Percentiles rank a stretch among this genome's conserved stretches.
Evolutionary conservation across 2,329 filamentous ascomycete species (phyloP).

Genomic region (Paecilomyces sp.): DNA sequence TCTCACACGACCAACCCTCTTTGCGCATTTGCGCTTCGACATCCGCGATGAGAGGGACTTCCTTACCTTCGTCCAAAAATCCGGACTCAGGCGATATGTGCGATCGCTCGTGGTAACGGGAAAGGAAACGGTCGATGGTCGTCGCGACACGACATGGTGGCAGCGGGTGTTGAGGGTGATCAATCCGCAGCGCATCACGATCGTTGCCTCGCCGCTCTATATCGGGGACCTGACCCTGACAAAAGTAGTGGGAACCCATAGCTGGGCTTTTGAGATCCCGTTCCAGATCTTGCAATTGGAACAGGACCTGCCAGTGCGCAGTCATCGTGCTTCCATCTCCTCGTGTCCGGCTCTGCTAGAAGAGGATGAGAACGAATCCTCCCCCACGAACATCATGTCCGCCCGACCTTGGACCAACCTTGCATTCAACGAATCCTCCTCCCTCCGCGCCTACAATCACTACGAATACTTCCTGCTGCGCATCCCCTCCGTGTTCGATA

Average conservation of each 20-base stretch:
- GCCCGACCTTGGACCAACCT: slow-evolving; percentile 59
- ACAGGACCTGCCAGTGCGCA: slow-evolving; percentile 8
- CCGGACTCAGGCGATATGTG: slow-evolving; percentile 32
- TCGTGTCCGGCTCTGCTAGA: slow-evolving; percentile 14
- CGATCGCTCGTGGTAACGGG: slow-evolving; percentile 42
- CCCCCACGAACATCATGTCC: slow-evolving; percentile 41
- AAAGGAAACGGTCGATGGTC: slow-evolving; percentile 33
- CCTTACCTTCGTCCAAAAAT: slow-evolving; percentile 28
- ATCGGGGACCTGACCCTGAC: slow-evolving; percentile 56
- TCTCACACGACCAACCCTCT: slow-evolving; percentile 49
- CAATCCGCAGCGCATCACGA: slow-evolving; percentile 47
- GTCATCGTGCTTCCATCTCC: slow-evolving; percentile 5
- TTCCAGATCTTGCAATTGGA: slow-evolving; percentile 53
- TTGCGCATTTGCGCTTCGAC: slow-evolving; percentile 45
- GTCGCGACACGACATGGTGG: slow-evolving; percentile 44
- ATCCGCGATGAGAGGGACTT: slow-evolving; percentile 27
- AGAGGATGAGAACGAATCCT: slow-evolving; percentile 9
- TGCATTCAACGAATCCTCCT: slow-evolving; percentile 68
- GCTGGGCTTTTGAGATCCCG: slow-evolving; percentile 57
- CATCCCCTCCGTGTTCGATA: slow-evolving; percentile 55
- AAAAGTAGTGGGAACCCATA: slow-evolving; percentile 50
- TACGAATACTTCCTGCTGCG: slow-evolving; percentile 64
- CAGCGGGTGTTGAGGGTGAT: slow-evolving; percentile 47
- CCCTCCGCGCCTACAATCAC: slow-evolving; percentile 60
- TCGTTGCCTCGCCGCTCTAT: slow-evolving; percentile 56